phyloP scores from a whole-genome alignment of 495 filamentous ascomycete genomes.

The Massariosphaeria phaeospora region DNA sequence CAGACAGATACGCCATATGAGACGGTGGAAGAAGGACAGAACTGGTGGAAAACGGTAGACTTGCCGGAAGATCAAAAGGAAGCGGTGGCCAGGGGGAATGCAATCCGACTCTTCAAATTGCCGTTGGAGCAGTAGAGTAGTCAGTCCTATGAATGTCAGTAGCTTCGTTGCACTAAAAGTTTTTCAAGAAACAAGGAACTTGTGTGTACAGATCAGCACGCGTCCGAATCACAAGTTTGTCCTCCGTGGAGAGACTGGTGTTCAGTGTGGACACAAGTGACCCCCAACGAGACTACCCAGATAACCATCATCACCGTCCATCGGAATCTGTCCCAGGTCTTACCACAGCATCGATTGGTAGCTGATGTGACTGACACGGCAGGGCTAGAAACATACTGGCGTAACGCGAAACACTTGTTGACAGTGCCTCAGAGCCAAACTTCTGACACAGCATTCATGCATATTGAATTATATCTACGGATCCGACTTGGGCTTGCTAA shows the following conservation, averaged over 20 bases:
- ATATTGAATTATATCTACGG: slow-evolving; percentile 14
- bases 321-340: too few relatives aligned
- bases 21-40: slow-evolving; percentile 22
- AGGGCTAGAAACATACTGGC: too few relatives aligned
- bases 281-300: too few relatives aligned
- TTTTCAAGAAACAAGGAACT: not conserved
- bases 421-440: too few relatives aligned
- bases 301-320: too few relatives aligned
- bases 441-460: too few relatives aligned
- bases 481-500: slow-evolving; percentile 33
- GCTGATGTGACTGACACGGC: too few relatives aligned
- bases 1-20: slow-evolving; percentile 25
- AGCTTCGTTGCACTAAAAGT: not conserved
- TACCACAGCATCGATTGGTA: too few relatives aligned
- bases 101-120: slow-evolving; percentile 27
- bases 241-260: too few relatives aligned
- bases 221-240: too few relatives aligned
- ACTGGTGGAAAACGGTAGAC: slow-evolving; percentile 27
- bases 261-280: too few relatives aligned
- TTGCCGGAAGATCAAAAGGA: slow-evolving; percentile 24
- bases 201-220: not conserved
- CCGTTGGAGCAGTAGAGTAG: slow-evolving; percentile 18
- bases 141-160: not conserved
- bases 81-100: slow-evolving; percentile 24
- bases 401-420: too few relatives aligned